phyloP scores from a whole-genome alignment of 1,284 basidiomycete genomes.

The Cerrena zonata region DNA sequence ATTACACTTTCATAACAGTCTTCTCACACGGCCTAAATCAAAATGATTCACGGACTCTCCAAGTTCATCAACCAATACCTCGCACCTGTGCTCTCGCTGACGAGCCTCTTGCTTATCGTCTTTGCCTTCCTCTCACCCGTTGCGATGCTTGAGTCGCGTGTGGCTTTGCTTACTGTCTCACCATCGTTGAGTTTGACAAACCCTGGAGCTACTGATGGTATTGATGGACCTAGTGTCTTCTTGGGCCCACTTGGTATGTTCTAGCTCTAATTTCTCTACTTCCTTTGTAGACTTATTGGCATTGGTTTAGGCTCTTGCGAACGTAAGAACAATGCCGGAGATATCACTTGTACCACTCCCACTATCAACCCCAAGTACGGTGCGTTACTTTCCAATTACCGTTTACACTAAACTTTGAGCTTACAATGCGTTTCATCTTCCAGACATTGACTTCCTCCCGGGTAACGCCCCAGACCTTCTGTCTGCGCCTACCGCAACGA shows the following conservation, averaged over 20 bases:
- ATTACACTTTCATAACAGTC: constrained; percentile 1
- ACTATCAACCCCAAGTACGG: constrained; percentile 60
- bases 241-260: constrained; percentile 59
- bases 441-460: constrained; percentile 63
- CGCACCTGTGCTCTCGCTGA: constrained; percentile 59
- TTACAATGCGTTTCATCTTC: constrained; percentile 6
- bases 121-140: constrained; percentile 64
- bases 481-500: constrained; percentile 55
- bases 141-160: constrained; percentile 52
- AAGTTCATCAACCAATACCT: constrained; percentile 67
- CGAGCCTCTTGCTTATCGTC: constrained; percentile 57
- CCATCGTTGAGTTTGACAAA: constrained; percentile 49
- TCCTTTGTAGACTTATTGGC: constrained; percentile 8
- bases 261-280: neutral
- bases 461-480: constrained; percentile 50
- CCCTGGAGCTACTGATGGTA: constrained; percentile 31
- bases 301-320: constrained; percentile 57
- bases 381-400: constrained; percentile 24
- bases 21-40: constrained; percentile 12
- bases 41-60: constrained; percentile 66
- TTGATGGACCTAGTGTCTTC: constrained; percentile 69
- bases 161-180: constrained; percentile 58
- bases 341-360: constrained; percentile 50
- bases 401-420: neutral
- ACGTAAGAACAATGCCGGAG: constrained; percentile 42